Evolutionary conservation across 2,329 filamentous ascomycete genomes (phyloP).

Genomic region (Alternaria incomplexa): DNA sequence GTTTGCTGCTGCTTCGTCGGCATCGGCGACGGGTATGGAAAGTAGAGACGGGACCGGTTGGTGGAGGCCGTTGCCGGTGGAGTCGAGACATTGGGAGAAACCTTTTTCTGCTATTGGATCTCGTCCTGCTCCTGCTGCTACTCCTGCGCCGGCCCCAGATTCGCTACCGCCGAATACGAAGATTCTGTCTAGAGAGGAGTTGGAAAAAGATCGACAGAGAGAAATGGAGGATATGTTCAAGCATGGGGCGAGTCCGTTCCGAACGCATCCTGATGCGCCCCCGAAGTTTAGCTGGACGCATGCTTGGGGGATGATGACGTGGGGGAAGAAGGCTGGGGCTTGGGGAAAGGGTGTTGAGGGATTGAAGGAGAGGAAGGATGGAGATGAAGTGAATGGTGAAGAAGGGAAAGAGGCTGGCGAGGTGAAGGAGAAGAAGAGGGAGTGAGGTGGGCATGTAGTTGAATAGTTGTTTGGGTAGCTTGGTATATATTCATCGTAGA

Average conservation of each 20-base stretch:
- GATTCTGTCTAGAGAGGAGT: constrained; percentile 22
- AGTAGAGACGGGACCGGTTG: constrained; percentile 55
- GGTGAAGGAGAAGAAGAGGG: background rate
- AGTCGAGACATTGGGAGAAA: constrained; percentile 71
- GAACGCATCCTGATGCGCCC: constrained; percentile 53
- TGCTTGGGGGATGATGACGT: constrained; percentile 60
- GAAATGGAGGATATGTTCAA: constrained; percentile 45
- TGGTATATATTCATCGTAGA: background rate
- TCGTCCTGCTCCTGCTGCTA: background rate
- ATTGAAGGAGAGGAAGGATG: constrained; percentile 29
- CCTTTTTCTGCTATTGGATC: background rate
- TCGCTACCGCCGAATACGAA: constrained; percentile 20
- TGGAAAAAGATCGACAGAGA: constrained; percentile 32
- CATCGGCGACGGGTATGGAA: constrained; percentile 59
- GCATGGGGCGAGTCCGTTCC: constrained; percentile 55
- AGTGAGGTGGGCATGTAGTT: background rate
- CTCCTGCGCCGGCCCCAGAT: background rate
- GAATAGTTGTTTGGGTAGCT: background rate
- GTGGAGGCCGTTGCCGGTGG: constrained; percentile 70
- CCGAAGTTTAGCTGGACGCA: constrained; percentile 61
- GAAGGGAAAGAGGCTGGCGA: background rate
- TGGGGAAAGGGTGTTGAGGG: constrained; percentile 60
- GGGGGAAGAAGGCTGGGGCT: constrained; percentile 60
- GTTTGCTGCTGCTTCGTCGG: constrained; percentile 68
- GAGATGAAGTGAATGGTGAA: background rate